phyloP scores from a whole-genome alignment of 192 early-diverging fungal genomes.

The Linnemannia schmuckeri region DNA sequence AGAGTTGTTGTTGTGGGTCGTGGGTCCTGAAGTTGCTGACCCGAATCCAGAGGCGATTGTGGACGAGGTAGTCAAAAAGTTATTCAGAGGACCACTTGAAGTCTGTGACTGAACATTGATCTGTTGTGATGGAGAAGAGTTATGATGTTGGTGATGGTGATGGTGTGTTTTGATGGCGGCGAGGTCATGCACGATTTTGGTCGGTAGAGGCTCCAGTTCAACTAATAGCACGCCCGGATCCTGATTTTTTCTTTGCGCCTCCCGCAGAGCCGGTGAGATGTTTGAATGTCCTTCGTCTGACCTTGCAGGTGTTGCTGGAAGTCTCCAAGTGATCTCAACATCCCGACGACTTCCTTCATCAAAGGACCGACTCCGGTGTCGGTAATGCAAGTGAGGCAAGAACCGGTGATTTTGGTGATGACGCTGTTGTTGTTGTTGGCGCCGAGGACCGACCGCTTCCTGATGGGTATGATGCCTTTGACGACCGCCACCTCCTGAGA shows the following conservation, averaged over 20 bases:
- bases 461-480: constrained; percentile 7
- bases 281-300: neutral
- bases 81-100: neutral
- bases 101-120: neutral
- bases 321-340: neutral
- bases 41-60: constrained; percentile 10
- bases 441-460: neutral
- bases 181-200: constrained; percentile 17
- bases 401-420: constrained; percentile 7
- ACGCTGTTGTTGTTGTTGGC: neutral
- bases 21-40: neutral
- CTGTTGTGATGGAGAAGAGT: neutral
- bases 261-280: constrained; percentile 26
- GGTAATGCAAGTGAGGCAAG: constrained; percentile 13
- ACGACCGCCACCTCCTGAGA: neutral
- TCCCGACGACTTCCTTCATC: constrained; percentile 15
- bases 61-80: constrained; percentile 10
- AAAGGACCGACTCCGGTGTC: constrained; percentile 31
- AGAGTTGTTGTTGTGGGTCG: neutral
- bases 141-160: neutral
- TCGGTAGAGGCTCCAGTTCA: constrained; percentile 24
- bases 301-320: neutral
- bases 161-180: constrained; percentile 4
- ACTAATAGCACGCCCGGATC: constrained; percentile 32
- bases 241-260: constrained; percentile 16